Evolutionary conservation across 495 filamentous ascomycete genomes (phyloP).

Genomic region (Aspergillus baeticus): DNA sequence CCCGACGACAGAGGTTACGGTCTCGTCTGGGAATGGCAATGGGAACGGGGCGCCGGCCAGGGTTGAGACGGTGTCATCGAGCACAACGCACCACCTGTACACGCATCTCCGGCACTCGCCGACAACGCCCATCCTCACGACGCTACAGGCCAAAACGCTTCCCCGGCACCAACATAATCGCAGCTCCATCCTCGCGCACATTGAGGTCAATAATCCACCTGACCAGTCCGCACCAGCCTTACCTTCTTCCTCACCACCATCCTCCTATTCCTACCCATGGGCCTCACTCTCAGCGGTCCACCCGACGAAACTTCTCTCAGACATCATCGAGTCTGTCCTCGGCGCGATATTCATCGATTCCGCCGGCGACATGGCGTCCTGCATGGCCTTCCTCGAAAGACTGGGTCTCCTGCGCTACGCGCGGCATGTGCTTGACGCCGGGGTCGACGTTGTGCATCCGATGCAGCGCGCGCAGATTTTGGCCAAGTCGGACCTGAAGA

Average conservation of each 20-base stretch:
- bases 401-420: conserved; percentile 67
- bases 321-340: conserved; percentile 77
- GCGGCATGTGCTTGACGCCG: conserved; percentile 55
- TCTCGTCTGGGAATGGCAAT: too few relatives aligned
- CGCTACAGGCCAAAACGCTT: background rate
- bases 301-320: conserved; percentile 80
- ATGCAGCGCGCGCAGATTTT: conserved; percentile 65
- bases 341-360: conserved; percentile 88
- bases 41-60: too few relatives aligned
- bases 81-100: too few relatives aligned
- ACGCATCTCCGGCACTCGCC: too few relatives aligned
- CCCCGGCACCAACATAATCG: background rate
- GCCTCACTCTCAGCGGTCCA: conserved; percentile 60
- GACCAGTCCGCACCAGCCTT: too few relatives aligned
- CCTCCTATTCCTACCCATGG: conserved; percentile 65
- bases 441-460: conserved; percentile 68
- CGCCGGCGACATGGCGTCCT: conserved; percentile 53
- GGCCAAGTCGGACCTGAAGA: conserved; percentile 33
- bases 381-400: conserved; percentile 56
- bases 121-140: too few relatives aligned
- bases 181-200: background rate
- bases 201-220: too few relatives aligned
- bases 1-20: conserved; percentile 10
- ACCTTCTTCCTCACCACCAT: background rate
- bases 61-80: too few relatives aligned